These are phyloP conservation scores for Tolypocladium amazonense DNA, from an alignment of 2,329 filamentous ascomycete genomes.

Conservation along the genomic window DNA sequence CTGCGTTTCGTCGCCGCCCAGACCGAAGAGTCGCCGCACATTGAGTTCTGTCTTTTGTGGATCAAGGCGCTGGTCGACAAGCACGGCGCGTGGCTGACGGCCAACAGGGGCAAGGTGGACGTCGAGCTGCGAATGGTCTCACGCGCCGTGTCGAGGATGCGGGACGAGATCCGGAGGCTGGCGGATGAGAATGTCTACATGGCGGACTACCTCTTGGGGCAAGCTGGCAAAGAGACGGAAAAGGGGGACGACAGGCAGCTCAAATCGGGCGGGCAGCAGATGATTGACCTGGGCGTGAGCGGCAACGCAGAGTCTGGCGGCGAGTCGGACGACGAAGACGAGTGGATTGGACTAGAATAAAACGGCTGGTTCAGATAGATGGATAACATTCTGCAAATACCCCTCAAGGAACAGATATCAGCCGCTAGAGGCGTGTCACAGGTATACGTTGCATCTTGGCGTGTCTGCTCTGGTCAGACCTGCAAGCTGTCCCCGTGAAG, in stretches of 20 bases:
- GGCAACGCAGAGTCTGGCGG: constrained; percentile 20
- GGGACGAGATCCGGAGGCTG: constrained; percentile 70
- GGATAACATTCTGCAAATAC: constrained; percentile 1
- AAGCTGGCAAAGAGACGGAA: constrained; percentile 25
- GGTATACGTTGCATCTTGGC: not conserved
- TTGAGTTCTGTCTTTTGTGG: constrained; percentile 93
- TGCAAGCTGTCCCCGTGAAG: not conserved
- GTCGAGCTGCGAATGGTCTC: constrained; percentile 77
- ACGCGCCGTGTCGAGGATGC: constrained; percentile 68
- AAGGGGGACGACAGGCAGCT: constrained; percentile 11
- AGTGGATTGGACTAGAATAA: constrained; percentile 40
- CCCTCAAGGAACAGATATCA: not conserved
- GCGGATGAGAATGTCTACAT: constrained; percentile 85
- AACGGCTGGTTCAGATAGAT: not conserved
- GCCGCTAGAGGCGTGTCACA: not conserved
- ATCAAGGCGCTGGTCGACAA: constrained; percentile 71
- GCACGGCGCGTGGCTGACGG: constrained; percentile 77
- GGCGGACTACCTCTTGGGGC: constrained; percentile 67
- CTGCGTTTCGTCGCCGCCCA: constrained; percentile 81
- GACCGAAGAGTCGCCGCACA: constrained; percentile 80
- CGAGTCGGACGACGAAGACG: constrained; percentile 29
- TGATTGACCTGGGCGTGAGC: constrained; percentile 18
- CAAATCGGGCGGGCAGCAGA: constrained; percentile 10
- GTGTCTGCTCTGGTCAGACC: not conserved
- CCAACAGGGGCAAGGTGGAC: constrained; percentile 68